A percentile compares a stretch with the other conserved stretches of the same genome.
Conservation (phyloP, 2,329 filamentous ascomycete species). For the Ophiostoma ulmi region DNA sequence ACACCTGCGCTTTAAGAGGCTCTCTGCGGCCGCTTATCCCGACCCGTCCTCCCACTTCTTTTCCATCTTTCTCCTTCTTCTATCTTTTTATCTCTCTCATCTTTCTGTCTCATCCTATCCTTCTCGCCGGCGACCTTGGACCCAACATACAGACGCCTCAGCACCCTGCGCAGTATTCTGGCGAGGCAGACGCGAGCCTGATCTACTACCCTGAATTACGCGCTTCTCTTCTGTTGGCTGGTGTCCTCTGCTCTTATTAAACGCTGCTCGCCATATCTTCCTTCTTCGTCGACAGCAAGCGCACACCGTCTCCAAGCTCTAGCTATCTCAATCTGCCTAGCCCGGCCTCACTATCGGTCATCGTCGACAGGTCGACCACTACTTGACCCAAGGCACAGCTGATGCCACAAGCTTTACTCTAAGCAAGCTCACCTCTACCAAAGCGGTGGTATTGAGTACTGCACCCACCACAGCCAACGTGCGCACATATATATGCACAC, state of each 20-base stretch:
- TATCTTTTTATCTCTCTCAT: background rate
- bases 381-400: background rate
- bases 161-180: background rate
- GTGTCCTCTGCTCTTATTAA: background rate
- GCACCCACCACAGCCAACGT: background rate
- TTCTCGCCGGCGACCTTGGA: background rate
- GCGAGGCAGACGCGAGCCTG: slow-evolving; percentile 11
- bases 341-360: slow-evolving; percentile 15
- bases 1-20: slow-evolving; percentile 22
- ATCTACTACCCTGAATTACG: background rate
- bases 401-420: background rate
- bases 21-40: slow-evolving; percentile 19
- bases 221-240: background rate
- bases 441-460: too few relatives aligned
- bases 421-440: background rate
- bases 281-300: background rate
- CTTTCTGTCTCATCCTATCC: slow-evolving; percentile 7
- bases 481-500: slow-evolving; percentile 1
- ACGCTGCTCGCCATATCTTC: background rate
- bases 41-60: slow-evolving; percentile 14
- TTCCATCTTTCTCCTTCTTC: background rate
- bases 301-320: background rate
- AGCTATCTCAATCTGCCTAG: slow-evolving; percentile 14
- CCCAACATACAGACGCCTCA: background rate
- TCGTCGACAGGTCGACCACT: background rate